Evolutionary conservation across 2,329 filamentous ascomycete genomes (phyloP).

Genomic region (Aspergillus hiratsukae): DNA sequence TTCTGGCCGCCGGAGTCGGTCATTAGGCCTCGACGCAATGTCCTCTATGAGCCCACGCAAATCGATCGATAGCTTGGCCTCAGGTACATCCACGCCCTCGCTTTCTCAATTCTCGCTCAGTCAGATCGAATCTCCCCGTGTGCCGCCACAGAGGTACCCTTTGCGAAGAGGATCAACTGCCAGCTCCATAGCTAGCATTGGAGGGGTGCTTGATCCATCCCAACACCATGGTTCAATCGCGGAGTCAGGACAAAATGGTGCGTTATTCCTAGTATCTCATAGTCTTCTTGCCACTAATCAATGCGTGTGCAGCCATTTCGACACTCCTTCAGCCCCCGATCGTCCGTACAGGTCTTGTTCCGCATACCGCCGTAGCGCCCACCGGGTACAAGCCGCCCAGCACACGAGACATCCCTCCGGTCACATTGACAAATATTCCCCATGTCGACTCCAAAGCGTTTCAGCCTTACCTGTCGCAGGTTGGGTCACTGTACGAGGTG

Average conservation of each 20-base stretch:
- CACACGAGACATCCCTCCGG: constrained; percentile 84
- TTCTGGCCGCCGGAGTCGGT: constrained; percentile 30
- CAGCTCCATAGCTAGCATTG: constrained; percentile 83
- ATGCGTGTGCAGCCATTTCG: constrained; percentile 65
- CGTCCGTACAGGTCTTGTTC: constrained; percentile 77
- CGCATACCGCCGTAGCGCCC: constrained; percentile 65
- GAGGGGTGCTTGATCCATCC: constrained; percentile 72
- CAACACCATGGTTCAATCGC: constrained; percentile 55
- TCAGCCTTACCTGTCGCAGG: constrained; percentile 75
- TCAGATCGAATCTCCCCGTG: constrained; percentile 35
- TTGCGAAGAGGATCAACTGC: constrained; percentile 72
- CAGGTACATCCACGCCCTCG: constrained; percentile 49
- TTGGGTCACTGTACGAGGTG: constrained; percentile 83
- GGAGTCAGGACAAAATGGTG: constrained; percentile 82
- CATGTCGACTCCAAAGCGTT: constrained; percentile 78
- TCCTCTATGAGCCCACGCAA: constrained; percentile 58
- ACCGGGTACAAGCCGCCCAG: constrained; percentile 78
- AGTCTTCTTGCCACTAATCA: constrained; percentile 5
- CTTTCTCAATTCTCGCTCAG: constrained; percentile 46
- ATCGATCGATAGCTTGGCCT: constrained; percentile 62
- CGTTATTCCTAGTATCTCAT: not conserved
- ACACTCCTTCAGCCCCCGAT: constrained; percentile 90
- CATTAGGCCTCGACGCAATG: constrained; percentile 49
- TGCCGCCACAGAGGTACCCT: constrained; percentile 31
- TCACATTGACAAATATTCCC: constrained; percentile 81